A percentile compares a stretch with the other conserved stretches of the same genome.
Conservation (phyloP, 2,329 filamentous ascomycete genomes). For the Phialophora verrucosa region DNA sequence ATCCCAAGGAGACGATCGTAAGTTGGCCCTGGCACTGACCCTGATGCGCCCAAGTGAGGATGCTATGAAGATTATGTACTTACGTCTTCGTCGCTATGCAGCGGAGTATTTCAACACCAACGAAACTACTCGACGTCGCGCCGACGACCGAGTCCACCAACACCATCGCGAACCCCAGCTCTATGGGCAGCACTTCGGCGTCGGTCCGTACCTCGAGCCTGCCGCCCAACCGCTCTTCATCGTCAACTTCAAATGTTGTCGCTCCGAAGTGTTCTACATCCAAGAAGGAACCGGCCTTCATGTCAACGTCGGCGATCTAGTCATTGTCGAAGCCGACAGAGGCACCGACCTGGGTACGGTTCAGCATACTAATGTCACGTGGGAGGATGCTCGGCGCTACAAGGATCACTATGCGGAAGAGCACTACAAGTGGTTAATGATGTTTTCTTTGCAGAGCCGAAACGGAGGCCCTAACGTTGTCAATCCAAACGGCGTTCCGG, state of each 20-base stretch:
- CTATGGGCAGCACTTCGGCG: slow-evolving; percentile 37
- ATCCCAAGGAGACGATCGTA: slow-evolving; percentile 50
- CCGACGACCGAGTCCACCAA: slow-evolving; percentile 49
- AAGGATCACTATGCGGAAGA: slow-evolving; percentile 93
- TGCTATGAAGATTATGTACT: slow-evolving; percentile 47
- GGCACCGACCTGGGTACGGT: slow-evolving; percentile 95
- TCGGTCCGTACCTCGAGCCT: slow-evolving; percentile 38
- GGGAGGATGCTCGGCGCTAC: slow-evolving; percentile 82
- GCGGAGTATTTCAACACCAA: slow-evolving; percentile 51
- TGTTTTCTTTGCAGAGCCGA: slow-evolving; percentile 83
- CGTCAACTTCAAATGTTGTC: slow-evolving; percentile 93
- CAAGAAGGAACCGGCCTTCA: slow-evolving; percentile 92
- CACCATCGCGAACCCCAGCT: slow-evolving; percentile 30
- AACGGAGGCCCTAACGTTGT: slow-evolving; percentile 50
- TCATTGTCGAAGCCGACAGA: slow-evolving; percentile 96
- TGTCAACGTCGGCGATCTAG: slow-evolving; percentile 88
- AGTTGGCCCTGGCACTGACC: slow-evolving; percentile 45
- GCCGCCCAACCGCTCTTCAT: slow-evolving; percentile 79
- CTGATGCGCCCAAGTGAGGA: slow-evolving; percentile 39
- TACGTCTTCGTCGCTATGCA: slow-evolving; percentile 49
- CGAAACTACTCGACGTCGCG: slow-evolving; percentile 44
- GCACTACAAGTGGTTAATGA: slow-evolving; percentile 98
- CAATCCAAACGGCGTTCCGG: slow-evolving; percentile 61
- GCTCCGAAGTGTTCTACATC: slow-evolving; percentile 95
- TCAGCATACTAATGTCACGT: slow-evolving; percentile 82